Conservation (phyloP, 352 stramenopile genomes). For the Globisporangium radiosum region DNA sequence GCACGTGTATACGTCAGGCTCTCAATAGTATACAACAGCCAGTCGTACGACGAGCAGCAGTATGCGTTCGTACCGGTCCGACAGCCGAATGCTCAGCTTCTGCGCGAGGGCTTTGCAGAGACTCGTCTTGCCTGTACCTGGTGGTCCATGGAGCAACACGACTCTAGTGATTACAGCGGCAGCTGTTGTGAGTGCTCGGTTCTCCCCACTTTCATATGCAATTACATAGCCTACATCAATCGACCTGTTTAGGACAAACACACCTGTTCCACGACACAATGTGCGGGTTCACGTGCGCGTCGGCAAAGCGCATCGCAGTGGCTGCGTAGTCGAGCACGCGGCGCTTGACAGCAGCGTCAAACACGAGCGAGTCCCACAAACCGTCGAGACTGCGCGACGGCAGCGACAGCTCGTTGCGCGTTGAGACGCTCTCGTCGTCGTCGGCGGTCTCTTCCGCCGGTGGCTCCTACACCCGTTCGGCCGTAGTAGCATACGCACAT, state of each 20-base stretch:
- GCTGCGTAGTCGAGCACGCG: slow-evolving; percentile 85
- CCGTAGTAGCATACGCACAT: slow-evolving; percentile 4
- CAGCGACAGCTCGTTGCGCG: slow-evolving; percentile 69
- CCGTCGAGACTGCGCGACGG: slow-evolving; percentile 59
- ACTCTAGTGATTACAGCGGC: slow-evolving; percentile 27
- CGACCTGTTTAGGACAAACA: neutral
- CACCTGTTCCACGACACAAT: slow-evolving; percentile 90
- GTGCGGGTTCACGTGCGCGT: slow-evolving; percentile 77
- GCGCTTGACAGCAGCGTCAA: slow-evolving; percentile 69
- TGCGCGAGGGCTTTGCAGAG: slow-evolving; percentile 90
- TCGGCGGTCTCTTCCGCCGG: slow-evolving; percentile 66
- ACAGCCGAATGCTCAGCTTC: slow-evolving; percentile 88
- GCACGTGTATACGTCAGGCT: neutral
- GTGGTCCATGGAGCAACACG: slow-evolving; percentile 88
- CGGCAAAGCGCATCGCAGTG: slow-evolving; percentile 88
- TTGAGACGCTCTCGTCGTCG: slow-evolving; percentile 75
- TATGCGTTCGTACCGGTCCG: slow-evolving; percentile 32
- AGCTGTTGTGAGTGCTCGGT: no score
- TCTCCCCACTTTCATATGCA: no score
- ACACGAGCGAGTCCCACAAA: slow-evolving; percentile 86
- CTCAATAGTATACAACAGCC: neutral
- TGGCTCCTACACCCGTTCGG: slow-evolving; percentile 34
- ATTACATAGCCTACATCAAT: no score
- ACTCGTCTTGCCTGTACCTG: slow-evolving; percentile 91
- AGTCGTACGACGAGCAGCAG: neutral